Evolutionary conservation across 148 eudicot species (phyloP).

Genomic region (Persicaria tinctoria): DNA sequence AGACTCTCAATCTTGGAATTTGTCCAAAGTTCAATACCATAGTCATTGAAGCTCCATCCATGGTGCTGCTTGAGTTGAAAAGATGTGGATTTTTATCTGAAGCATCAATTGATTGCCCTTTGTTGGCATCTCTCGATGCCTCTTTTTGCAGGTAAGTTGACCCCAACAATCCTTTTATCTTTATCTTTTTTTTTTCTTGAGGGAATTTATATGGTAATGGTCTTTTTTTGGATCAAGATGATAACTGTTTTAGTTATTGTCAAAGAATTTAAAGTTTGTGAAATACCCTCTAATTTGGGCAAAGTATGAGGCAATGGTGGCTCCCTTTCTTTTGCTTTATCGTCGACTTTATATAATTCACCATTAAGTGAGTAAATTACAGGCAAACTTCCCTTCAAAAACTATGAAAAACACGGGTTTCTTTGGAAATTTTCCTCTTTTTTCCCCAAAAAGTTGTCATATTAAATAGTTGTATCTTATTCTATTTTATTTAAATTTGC

Average conservation of each 20-base stretch:
- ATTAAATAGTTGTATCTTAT: not conserved
- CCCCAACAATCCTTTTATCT: not conserved
- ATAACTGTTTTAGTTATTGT: too few species aligned
- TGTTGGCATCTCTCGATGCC: constrained; percentile 75
- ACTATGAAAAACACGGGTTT: not conserved
- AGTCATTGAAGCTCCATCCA: constrained; percentile 58
- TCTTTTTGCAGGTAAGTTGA: constrained; percentile 80
- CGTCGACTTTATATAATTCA: not conserved
- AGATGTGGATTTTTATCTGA: constrained; percentile 93
- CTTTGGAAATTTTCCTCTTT: not conserved
- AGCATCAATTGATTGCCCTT: constrained; percentile 70
- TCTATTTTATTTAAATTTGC: constrained; percentile 19
- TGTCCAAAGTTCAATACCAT: constrained; percentile 77
- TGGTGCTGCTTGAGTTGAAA: constrained; percentile 85
- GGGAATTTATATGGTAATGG: too few species aligned
- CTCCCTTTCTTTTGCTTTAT: not conserved
- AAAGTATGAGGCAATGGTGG: not conserved
- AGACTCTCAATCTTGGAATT: constrained; percentile 76
- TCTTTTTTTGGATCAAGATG: too few species aligned
- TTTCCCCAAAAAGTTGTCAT: not conserved
- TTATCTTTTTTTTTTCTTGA: too few species aligned
- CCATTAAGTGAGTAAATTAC: not conserved
- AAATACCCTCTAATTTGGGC: not conserved
- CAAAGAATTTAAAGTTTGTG: not conserved
- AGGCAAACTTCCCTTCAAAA: not conserved